A percentile compares a stretch with the other conserved stretches of the same genome.
Evolutionary conservation across 1,139 yeast species (phyloP).

Genomic region (Blastobotrys raffinosifermentans): DNA sequence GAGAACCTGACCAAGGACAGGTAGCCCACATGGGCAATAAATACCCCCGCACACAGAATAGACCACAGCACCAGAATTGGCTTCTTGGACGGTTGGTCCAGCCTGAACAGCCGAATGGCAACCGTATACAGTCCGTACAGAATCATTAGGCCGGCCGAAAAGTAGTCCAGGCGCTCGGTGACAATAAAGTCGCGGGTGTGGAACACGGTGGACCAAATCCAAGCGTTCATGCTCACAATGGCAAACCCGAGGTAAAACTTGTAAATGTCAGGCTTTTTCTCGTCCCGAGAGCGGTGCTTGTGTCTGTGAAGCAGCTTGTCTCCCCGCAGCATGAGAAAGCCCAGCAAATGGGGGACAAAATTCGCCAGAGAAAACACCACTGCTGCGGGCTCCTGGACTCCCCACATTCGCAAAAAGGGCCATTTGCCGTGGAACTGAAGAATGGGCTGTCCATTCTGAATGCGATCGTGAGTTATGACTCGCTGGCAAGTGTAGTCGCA

Average conservation of each 20-base stretch:
- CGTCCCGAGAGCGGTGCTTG: constrained; percentile 17
- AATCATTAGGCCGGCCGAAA: constrained; percentile 87
- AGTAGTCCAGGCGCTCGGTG: constrained; percentile 86
- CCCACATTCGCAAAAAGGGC: constrained; percentile 76
- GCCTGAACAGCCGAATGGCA: constrained; percentile 49
- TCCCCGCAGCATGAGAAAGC: constrained; percentile 40
- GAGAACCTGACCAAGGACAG: constrained; percentile 69
- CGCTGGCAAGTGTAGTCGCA: constrained; percentile 94
- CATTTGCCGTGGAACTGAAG: constrained; percentile 95
- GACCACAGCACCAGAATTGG: constrained; percentile 36
- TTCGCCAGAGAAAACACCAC: constrained; percentile 75
- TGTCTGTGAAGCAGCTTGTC: constrained; percentile 20
- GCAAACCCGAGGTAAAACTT: constrained; percentile 44
- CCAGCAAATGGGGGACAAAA: constrained; percentile 65
- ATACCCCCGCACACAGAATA: constrained; percentile 43
- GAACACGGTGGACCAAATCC: constrained; percentile 81
- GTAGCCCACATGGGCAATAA: constrained; percentile 58
- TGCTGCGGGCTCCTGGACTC: constrained; percentile 82
- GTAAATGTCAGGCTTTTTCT: constrained; percentile 13
- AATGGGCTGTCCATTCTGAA: constrained; percentile 43
- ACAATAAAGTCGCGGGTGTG: constrained; percentile 75
- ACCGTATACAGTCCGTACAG: constrained; percentile 70
- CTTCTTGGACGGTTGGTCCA: constrained; percentile 41
- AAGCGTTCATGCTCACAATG: constrained; percentile 71
- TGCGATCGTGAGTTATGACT: constrained; percentile 53